A percentile compares a stretch with the other conserved stretches of the same genome.
phyloP scores from a whole-genome alignment of 805 yeast species.

The Hanseniaspora singularis region DNA sequence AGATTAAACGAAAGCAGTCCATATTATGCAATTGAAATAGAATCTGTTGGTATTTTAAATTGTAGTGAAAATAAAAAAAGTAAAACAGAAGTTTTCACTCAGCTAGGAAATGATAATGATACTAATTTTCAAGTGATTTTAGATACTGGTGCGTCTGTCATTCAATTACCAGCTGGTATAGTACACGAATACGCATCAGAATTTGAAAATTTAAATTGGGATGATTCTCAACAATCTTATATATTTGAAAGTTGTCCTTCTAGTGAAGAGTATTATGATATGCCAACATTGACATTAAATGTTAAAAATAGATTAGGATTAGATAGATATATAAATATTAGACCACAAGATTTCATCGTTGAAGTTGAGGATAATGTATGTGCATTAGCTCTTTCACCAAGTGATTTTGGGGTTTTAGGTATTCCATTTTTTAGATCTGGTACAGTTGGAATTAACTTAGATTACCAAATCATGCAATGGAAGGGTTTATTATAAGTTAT shows the following conservation, averaged over 20 bases:
- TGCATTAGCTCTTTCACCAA: conserved; percentile 21
- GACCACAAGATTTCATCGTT: conserved; percentile 16
- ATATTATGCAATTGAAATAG: conserved; percentile 4
- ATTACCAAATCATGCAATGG: conserved; percentile 19
- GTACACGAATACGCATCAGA: neutral
- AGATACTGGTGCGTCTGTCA: conserved; percentile 7
- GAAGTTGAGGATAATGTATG: conserved; percentile 21
- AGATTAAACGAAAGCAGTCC: conserved; percentile 3
- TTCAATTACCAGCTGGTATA: conserved; percentile 3
- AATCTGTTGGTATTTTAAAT: neutral
- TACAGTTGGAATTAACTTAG: conserved; percentile 56
- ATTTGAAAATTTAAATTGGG: neutral
- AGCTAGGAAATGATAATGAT: neutral
- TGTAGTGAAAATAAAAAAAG: neutral
- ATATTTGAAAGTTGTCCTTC: conserved; percentile 7
- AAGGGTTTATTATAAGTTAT: no score
- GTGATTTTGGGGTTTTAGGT: conserved; percentile 40
- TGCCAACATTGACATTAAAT: neutral
- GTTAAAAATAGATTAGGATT: neutral
- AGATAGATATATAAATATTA: neutral
- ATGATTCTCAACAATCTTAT: neutral
- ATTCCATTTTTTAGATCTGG: conserved; percentile 54
- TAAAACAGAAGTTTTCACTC: neutral
- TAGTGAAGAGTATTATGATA: no score
- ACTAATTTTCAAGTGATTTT: neutral